Evolutionary conservation across 73 alveolate species (phyloP).

Genomic region (Stentor coeruleus): DNA sequence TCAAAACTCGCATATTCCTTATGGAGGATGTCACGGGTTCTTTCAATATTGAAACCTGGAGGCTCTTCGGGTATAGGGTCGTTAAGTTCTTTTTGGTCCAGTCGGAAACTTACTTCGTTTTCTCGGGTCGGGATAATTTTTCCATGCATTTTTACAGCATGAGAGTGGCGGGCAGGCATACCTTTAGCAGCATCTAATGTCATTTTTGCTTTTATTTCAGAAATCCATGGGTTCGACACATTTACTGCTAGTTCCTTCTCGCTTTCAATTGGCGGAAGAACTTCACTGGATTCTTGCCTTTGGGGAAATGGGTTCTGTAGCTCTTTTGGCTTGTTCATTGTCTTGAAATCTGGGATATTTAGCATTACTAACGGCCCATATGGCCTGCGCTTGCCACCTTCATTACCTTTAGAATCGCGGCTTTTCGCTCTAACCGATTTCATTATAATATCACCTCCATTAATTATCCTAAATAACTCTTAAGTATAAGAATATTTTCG

Average conservation of each 20-base stretch:
- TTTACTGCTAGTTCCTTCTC: constrained; percentile 15
- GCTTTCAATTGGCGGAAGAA: constrained; percentile 3
- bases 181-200: constrained; percentile 23
- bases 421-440: constrained; percentile 11
- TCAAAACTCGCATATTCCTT: constrained; percentile 22
- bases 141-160: background rate
- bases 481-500: no score
- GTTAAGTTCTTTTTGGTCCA: background rate
- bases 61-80: constrained; percentile 4
- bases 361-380: constrained; percentile 21
- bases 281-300: background rate
- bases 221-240: constrained; percentile 18
- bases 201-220: constrained; percentile 9
- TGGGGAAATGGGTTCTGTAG: background rate
- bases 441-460: background rate
- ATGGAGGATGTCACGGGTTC: constrained; percentile 14
- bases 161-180: constrained; percentile 16
- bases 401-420: background rate
- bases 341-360: constrained; percentile 19
- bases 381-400: background rate
- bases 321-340: background rate
- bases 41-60: background rate
- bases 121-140: constrained; percentile 24
- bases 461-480: no score
- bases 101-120: constrained; percentile 10